Evolutionary conservation across 805 yeast species (phyloP), one percentile per base, ranked within the genome.

Genomic region (Vanderwaltozyma tropicalis): DNA sequence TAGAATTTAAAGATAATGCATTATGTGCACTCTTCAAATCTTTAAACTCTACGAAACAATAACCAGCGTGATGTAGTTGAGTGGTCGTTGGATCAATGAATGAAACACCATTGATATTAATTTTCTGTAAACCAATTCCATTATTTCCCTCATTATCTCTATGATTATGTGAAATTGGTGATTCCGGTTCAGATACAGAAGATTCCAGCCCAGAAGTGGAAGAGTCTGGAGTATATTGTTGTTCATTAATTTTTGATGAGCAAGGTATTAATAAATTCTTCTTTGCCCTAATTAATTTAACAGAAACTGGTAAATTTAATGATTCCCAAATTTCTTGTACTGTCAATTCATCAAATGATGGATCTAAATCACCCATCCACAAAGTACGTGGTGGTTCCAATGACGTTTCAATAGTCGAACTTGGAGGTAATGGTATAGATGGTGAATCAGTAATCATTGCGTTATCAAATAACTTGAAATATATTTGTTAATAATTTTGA

Each of bases 331-430:
- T 65, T 32, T 74, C 63, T 35, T 68, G 65, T 13, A 74, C 64
- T 18, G 75, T 74, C 3, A 62, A 65, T 53, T 81, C 92, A 52
- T 79, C 85, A 50, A 80, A 73, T 74, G 80, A 74, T 1, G 89
- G 85, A 52, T 82, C 89, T 46, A 82, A 63, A 57, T 82, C 92
- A 10, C 94, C 94, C 94, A 82, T 82, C 94, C 94, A 82, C 24
- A 82, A 62, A 1, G 94, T 82, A 42, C 80, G 68, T 19, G 94
- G 86, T 13, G 72, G 67, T 12, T 67, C 64, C 6, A 57, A 48
- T 1, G 70, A 61, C 1, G 70, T 64, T 32, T 70, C 68, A 3
- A 74, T 66, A 2, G 72, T 69, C 31, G 68, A 66, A 30, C 63
- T 61, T 4, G 80, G 79, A 5, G 80, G 80, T 32, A 64, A 59